Conservation (phyloP, 306 rosid species). For the Castanopsis chinensis region DNA sequence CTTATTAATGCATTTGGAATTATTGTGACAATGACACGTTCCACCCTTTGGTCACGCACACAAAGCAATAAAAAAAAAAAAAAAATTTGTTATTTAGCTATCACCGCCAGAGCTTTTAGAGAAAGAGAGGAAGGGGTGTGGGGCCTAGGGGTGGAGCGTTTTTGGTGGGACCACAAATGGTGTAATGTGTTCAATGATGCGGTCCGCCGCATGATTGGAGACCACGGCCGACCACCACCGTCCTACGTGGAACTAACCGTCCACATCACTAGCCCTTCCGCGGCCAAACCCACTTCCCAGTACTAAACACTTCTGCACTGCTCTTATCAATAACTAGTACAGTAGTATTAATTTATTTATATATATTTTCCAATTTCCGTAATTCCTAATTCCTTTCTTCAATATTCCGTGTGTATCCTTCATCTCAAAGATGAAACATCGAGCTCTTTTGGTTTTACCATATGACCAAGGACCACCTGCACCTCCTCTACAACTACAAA, state of each 20-base stretch:
- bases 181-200: slow-evolving; percentile 48
- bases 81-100: not conserved
- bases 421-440: not conserved
- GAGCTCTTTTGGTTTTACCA: not conserved
- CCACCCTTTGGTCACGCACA: no score
- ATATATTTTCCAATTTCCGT: not conserved
- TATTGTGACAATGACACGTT: no score
- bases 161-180: slow-evolving; percentile 38
- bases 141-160: slow-evolving; percentile 7
- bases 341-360: no score
- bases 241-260: slow-evolving; percentile 61
- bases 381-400: not conserved
- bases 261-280: slow-evolving; percentile 26
- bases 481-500: no score
- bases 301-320: no score
- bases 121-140: not conserved
- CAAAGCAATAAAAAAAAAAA: no score
- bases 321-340: no score
- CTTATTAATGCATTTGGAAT: no score
- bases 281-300: no score
- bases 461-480: not conserved
- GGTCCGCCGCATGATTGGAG: slow-evolving; percentile 66
- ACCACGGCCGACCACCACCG: slow-evolving; percentile 74
- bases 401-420: not conserved
- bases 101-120: slow-evolving; percentile 29